Percentiles rank a stretch among this genome's conserved stretches.
Conservation (phyloP, 768 basidiomycete genomes). For the Mycena olivaceomarginata region DNA sequence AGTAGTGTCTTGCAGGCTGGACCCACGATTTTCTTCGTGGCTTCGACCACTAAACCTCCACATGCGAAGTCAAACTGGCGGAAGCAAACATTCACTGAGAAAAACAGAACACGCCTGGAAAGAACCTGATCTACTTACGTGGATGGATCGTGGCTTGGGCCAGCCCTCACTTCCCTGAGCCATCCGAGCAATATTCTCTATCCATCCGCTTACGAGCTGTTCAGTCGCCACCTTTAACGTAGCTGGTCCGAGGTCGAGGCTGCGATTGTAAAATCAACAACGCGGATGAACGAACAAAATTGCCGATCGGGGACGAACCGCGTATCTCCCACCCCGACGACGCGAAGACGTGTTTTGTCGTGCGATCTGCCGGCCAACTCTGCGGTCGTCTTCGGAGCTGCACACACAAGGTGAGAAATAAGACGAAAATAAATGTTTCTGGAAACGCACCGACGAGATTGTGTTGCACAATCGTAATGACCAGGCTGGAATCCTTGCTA, state of each 20-base stretch:
- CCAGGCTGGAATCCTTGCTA: neutral
- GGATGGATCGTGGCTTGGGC: conserved; percentile 34
- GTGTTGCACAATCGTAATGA: neutral
- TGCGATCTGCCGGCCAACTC: conserved; percentile 10
- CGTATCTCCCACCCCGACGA: conserved; percentile 21
- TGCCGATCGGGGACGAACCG: neutral
- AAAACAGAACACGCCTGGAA: neutral
- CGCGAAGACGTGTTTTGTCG: conserved; percentile 22
- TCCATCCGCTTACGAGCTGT: conserved; percentile 28
- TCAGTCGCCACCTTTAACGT: neutral
- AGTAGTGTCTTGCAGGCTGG: conserved; percentile 36
- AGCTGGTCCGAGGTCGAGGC: conserved; percentile 17
- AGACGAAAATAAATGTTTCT: neutral
- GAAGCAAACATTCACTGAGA: neutral
- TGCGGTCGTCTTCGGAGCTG: conserved; percentile 25
- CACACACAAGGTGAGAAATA: neutral
- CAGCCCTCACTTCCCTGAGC: conserved; percentile 10
- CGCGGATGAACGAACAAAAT: neutral
- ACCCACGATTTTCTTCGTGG: conserved; percentile 30
- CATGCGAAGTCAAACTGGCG: conserved; percentile 28
- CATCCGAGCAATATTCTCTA: neutral
- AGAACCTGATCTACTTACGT: conserved; percentile 2
- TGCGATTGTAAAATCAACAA: neutral
- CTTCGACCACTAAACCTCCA: conserved; percentile 22
- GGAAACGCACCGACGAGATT: conserved; percentile 7